Base-by-base conservation (phyloP, 2,329 filamentous ascomycete species). In the Penicillium sp. region DNA sequence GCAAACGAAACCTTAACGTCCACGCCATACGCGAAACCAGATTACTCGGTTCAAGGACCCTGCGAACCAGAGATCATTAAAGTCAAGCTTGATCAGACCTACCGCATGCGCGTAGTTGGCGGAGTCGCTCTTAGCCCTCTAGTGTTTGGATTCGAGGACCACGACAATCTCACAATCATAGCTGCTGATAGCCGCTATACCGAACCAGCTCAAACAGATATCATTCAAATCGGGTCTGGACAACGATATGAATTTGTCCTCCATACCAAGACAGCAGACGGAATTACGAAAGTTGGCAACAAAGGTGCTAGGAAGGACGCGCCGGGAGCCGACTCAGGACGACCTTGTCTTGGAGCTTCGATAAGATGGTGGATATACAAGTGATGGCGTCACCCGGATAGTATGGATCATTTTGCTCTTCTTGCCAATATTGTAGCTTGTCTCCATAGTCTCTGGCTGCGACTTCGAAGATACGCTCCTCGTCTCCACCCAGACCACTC, bases 161-260 rank as follows among this genome's bases (percentile, higher is more conserved):
- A 32, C 15, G 30, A 32, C 4, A 32, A 32, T 13, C 30, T 32
- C 15, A 32, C 30, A 4, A 11, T 32, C 4, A 19, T 32, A 7
- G 30, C 30, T 3, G 30, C 30, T n/a, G 30, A 32, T n/a, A 32
- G 30, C n/a, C 30, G 10, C 30, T 32, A 32, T 19, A 32, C 30
- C 11, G 4, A 32, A n/a, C 30, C 30, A n/a, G 14, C 30, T n/a
- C 1, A 32, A 8, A 32, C 30, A 4, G 17, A 32, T 18, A 32
- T 32, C 3, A 32, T 32, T 19, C 30, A 32, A 32, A 32, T 32
- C 11, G 16, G 30, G 19, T 32, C 30, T 32, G 30, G 30, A n/a
- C 30, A 32, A 17, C 17, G 30, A 32, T 32, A 32, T 17, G 30
- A 32, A 9, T 32, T 32, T 11, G 19, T 32, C 4, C 15, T 32